phyloP scores from a whole-genome alignment of 768 basidiomycete species.

The Collybia sordida region DNA sequence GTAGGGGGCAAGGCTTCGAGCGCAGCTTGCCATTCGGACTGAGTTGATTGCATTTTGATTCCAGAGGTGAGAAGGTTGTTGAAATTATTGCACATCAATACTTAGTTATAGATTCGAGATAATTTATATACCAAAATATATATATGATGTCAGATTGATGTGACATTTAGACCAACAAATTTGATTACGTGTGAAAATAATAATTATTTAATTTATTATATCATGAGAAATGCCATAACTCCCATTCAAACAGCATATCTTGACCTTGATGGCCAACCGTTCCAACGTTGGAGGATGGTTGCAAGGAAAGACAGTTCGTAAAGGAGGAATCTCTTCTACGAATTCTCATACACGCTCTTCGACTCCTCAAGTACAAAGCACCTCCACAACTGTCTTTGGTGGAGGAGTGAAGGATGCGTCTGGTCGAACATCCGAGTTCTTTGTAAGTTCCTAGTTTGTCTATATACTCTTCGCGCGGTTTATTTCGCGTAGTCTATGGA shows the following conservation, averaged over 20 bases:
- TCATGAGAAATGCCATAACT: no score
- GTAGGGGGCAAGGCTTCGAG: conserved; percentile 55
- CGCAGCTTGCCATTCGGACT: conserved; percentile 48
- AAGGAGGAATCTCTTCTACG: conserved; percentile 48
- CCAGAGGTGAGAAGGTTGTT: neutral
- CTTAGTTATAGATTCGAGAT: no score
- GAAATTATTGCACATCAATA: no score
- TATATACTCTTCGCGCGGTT: neutral
- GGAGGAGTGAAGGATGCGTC: conserved; percentile 88
- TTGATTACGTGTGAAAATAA: neutral
- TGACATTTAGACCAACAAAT: no score
- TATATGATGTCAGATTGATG: no score
- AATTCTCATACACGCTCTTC: conserved; percentile 54
- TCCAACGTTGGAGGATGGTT: conserved; percentile 54
- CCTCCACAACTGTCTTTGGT: conserved; percentile 72
- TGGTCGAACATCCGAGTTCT: conserved; percentile 79
- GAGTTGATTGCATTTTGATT: no score
- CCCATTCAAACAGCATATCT: no score
- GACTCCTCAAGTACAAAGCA: conserved; percentile 68
- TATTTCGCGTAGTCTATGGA: conserved; percentile 64
- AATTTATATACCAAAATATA: no score
- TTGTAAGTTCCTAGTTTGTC: conserved; percentile 52
- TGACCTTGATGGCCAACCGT: conserved; percentile 28
- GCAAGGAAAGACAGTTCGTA: conserved; percentile 74
- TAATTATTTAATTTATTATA: no score